Percentiles rank a stretch among this genome's conserved stretches.
phyloP scores from a whole-genome alignment of 2,329 filamentous ascomycete genomes.

The Fusarium scirpi region DNA sequence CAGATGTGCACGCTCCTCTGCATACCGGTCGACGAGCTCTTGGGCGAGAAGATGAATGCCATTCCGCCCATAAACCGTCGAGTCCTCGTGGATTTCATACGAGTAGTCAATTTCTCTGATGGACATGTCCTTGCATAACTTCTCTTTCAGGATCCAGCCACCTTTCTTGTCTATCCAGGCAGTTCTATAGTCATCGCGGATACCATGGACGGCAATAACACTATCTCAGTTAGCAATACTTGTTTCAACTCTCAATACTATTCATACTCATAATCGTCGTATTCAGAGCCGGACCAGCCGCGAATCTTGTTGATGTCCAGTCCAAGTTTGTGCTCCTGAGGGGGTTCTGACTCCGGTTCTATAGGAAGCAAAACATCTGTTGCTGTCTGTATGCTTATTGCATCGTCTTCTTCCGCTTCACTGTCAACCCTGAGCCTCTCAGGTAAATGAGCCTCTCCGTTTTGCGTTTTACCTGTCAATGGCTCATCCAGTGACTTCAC shows the following conservation, averaged over 20 bases:
- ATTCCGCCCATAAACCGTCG: neutral
- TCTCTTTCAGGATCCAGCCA: neutral
- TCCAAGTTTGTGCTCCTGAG: neutral
- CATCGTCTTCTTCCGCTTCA: neutral
- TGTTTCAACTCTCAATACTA: neutral
- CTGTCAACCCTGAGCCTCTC: fast-evolving
- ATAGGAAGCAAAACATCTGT: neutral
- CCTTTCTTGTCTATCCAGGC: neutral
- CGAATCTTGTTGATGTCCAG: neutral
- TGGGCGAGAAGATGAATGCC: neutral
- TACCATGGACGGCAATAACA: neutral
- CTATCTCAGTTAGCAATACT: neutral
- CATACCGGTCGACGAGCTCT: neutral
- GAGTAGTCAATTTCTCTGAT: slow-evolving; percentile 5
- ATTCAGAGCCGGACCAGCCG: neutral
- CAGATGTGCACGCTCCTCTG: too few species aligned
- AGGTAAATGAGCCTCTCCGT: too few species aligned
- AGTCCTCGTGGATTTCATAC: neutral
- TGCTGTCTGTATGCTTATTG: neutral
- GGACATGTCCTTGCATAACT: neutral
- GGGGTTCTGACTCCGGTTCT: fast-evolving
- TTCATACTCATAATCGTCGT: slow-evolving; percentile 10
- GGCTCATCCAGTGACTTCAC: too few species aligned
- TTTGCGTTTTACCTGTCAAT: too few species aligned
- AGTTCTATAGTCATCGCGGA: slow-evolving; percentile 4